Base-by-base conservation (phyloP, 2,329 filamentous ascomycete species). In the Myriosclerotinia scirpicola region DNA sequence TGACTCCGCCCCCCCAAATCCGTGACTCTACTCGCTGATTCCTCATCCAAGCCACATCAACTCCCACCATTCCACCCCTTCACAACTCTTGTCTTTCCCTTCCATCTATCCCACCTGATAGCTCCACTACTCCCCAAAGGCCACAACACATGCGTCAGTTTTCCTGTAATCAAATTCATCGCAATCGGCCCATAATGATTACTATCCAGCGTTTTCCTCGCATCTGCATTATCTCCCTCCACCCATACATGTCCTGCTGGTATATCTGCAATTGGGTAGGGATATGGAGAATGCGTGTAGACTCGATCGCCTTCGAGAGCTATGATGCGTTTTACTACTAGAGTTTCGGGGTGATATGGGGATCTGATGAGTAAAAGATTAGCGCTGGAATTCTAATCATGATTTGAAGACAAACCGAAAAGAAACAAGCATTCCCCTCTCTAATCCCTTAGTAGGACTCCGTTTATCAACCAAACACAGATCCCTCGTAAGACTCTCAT, bases 191-290 rank as follows among this genome's bases (percentile, higher is more conserved):
- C 95, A 77, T 96, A 97, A 15, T 87, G 87, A 78, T 97, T 96
- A 78, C 93, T 97, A 79, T 99, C 95, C 68, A 88, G 77, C 65
- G 87, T 92, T 73, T 85, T 85, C 61, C 85, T 83, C 72, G 86
- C 85, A 73, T 85, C 85, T 67, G 71, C 73, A 54, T 78, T 78
- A 15, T 99, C 95, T 1, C 95, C 95, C 77, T 98, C 94, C 0
- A 99, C 87, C 95, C 95, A 99, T 38, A 98, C 84, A 80, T 98
- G 93, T 22, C 92, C 92, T 69, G 84, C 84, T 6, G 93, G 94
- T 30, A 99, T 85, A 69, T 84, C 83, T 55, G 90, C 80, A 11
- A 78, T 82, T 1, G 80, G 72, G 20, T 82, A 77, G 11, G 85
- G 83, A 75, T 87, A 90, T 7, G 64, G 64, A 2, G 56, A 22